Evolutionary conservation across 2,329 filamentous ascomycete species (phyloP), one percentile per base, ranked within the genome.

Genomic region (Exophiala spinifera): DNA sequence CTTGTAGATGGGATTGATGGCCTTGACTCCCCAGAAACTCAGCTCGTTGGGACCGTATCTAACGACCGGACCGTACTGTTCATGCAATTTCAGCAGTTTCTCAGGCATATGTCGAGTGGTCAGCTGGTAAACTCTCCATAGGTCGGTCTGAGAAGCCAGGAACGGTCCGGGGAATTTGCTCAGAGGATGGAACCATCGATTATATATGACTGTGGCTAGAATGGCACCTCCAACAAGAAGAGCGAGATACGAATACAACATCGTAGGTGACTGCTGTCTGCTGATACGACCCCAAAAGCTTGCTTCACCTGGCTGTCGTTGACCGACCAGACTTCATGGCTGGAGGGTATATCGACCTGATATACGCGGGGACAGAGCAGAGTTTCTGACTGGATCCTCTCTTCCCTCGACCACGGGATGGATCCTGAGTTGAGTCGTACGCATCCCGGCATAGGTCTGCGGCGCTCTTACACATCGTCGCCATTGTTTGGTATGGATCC

Each of bases 1-100:
- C 34, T 65, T 64, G 45, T 67, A 69, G 19, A 90, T 75, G 1
- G 79, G 77, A 42, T 79, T 62, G 20, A 73, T 72, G 1, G 81
- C 79, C 37, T 81, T 77, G 3, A 85, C 72, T 55, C 79, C 81
- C 64, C 85, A 84, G 23, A 79, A 64, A 0, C 76, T 76, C 6
- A 79, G 68, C 64, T 79, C 76, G 60, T 57, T 54, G 11, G 57
- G 57, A 13, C 49, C 57, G 37, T 53, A 45, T 2, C 57, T 54
- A 4, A 60, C 57, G 11, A 60, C 36, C 3, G 43, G 47, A n/a
- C 57, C 57, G 28, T 60, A 57, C 37, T 55, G 48, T 19, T 55
- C 46, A 46, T 59, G 56, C 19, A 51, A 19, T 28, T 48, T 34
- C 58, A 37, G 57, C 57, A 23, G 71, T 66, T 2, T 69, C 64